A percentile compares a stretch with the other conserved stretches of the same genome.
phyloP scores from a whole-genome alignment of 2,329 filamentous ascomycete species.

The Mollisiaceae sp. region DNA sequence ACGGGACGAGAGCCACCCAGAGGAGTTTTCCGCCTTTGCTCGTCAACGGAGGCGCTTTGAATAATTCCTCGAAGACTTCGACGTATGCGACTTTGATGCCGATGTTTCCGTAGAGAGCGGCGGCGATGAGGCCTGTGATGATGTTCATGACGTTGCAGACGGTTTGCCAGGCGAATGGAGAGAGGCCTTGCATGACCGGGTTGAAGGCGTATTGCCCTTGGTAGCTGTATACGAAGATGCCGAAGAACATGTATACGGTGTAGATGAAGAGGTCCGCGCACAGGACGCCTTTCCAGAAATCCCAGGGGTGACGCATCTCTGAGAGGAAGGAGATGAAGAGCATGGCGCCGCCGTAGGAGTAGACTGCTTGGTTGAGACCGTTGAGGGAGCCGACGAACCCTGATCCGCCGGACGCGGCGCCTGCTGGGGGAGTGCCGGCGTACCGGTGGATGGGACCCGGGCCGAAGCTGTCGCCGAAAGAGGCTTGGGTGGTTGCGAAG shows the following conservation, averaged over 20 bases:
- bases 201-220: conserved; percentile 53
- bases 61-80: conserved; percentile 56
- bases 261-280: conserved; percentile 54
- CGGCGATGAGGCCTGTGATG: conserved; percentile 51
- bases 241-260: conserved; percentile 52
- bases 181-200: conserved; percentile 48
- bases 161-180: conserved; percentile 47
- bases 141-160: conserved; percentile 46
- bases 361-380: conserved; percentile 59
- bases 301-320: conserved; percentile 54
- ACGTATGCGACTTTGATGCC: conserved; percentile 50
- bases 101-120: conserved; percentile 58
- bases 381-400: conserved; percentile 53
- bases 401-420: conserved; percentile 48
- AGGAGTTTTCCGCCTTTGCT: conserved; percentile 54
- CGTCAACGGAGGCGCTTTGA: conserved; percentile 54
- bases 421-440: conserved; percentile 47
- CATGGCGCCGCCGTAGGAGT: conserved; percentile 63
- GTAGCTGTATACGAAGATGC: conserved; percentile 52
- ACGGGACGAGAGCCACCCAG: conserved; percentile 46
- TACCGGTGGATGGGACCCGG: conserved; percentile 42
- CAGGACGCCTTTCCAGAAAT: conserved; percentile 55
- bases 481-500: conserved; percentile 45
- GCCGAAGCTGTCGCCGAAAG: conserved; percentile 41
- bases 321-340: conserved; percentile 63